phyloP scores from a whole-genome alignment of 78 protist genomes.

The Dictyostelium purpureum region DNA sequence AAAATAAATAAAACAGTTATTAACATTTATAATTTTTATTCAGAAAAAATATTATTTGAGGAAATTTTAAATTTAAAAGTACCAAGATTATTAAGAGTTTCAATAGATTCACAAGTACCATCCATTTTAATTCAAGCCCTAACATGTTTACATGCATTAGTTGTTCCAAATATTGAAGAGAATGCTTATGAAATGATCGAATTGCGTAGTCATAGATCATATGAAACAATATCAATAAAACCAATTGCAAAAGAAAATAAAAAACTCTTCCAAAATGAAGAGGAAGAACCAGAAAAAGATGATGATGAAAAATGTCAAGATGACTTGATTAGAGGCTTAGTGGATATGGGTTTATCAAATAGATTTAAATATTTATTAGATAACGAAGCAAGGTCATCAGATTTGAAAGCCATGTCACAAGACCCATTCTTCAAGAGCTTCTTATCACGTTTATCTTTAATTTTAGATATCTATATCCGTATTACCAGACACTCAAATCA shows the following conservation, averaged over 20 bases:
- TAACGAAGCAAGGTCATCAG: not conserved
- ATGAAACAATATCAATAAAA: slow-evolving; percentile 35
- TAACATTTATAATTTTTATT: not conserved
- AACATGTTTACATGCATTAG: slow-evolving; percentile 15
- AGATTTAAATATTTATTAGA: slow-evolving; percentile 26
- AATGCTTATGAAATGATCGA: slow-evolving; percentile 47
- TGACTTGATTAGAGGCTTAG: slow-evolving; percentile 35
- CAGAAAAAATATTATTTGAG: slow-evolving; percentile 3
- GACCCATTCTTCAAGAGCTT: slow-evolving; percentile 18
- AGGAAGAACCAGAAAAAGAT: slow-evolving; percentile 27
- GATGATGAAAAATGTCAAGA: slow-evolving; percentile 62
- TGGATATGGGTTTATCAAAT: slow-evolving; percentile 52
- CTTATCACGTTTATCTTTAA: not conserved
- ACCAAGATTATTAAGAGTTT: slow-evolving; percentile 60
- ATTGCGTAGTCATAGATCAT: slow-evolving; percentile 25
- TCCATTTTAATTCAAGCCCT: not conserved
- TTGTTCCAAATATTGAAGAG: slow-evolving; percentile 52
- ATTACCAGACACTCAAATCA: slow-evolving; percentile 33
- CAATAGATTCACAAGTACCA: slow-evolving; percentile 49
- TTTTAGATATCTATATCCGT: slow-evolving; percentile 29
- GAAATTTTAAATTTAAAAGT: slow-evolving; percentile 40
- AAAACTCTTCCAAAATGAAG: not conserved
- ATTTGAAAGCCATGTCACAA: not conserved
- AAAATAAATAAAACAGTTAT: not conserved
- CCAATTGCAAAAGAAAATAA: not conserved